Base-by-base conservation (phyloP, 1,284 basidiomycete species). In the Puccinia brachypodii region DNA sequence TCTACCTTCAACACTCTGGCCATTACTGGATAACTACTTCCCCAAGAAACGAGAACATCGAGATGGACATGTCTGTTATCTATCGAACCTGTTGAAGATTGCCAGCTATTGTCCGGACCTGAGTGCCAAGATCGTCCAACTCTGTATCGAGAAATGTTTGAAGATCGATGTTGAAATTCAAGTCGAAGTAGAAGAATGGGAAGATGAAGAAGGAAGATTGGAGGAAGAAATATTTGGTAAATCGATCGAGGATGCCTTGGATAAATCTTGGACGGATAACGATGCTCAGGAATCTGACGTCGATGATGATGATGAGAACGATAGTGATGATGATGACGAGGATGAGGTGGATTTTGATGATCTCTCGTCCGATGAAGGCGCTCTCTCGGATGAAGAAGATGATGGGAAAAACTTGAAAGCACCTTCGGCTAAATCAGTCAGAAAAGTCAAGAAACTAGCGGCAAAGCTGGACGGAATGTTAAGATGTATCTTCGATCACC, bases 141-240 rank as follows among this genome's bases (percentile, higher is more conserved):
- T 92, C 0, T 93, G 98, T 58, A 90, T 98, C 22, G 95, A 97
- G 86, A 91, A 94, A 22, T 93, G 95, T 64, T 92, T 99, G 56
- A 92, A 96, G 86, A 94, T 99, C 82, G 97, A 99, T 86, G 96
- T 98, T 66, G 96, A 99, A 87, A 97, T 99, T 73, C 96, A 98
- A 87, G 93, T 96, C 28, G 95, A 96, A 85, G 87, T 96, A 2
- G 96, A 98, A 86, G 95, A 98, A 84, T 88, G 96, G 25, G 96
- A 97, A 81, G 87, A 87, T 16, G 89, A 90, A 2, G 89, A 89
- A 16, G 89, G 89, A 1, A 87, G 87, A 1, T 42, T 82, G 7
- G 83, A 83, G 14, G 83, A 84, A 50, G 83, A 83, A 66, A 81
- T 82, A 28, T 84, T 81, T 69, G 82, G 77, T 36, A 83, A 83